Conservation (phyloP, 768 basidiomycete species). For the Mycena latifolia region DNA sequence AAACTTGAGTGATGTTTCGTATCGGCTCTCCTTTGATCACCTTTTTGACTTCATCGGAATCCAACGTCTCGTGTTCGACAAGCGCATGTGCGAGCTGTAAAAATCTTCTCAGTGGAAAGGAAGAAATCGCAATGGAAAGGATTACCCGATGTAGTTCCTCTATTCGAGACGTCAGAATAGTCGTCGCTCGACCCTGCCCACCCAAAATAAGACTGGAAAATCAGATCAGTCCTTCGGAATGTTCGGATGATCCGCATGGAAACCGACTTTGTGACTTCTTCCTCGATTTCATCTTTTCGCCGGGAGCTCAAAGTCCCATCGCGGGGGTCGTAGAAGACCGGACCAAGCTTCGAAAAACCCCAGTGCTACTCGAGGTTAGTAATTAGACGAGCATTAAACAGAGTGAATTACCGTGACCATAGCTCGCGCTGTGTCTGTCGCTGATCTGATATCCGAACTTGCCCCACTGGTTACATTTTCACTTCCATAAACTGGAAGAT, state of each 20-base stretch:
- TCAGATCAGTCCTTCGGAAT: constrained; percentile 28
- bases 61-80: constrained; percentile 95
- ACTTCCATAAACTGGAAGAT: constrained; percentile 79
- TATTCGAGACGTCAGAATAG: constrained; percentile 73
- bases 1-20: constrained; percentile 74
- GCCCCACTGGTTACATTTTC: constrained; percentile 94
- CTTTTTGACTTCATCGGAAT: constrained; percentile 85
- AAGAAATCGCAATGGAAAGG: constrained; percentile 26
- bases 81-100: constrained; percentile 88
- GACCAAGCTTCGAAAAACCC: constrained; percentile 89
- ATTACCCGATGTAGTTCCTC: constrained; percentile 82
- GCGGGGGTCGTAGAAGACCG: constrained; percentile 83
- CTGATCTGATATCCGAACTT: constrained; percentile 86
- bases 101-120: constrained; percentile 33
- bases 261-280: constrained; percentile 85
- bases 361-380: constrained; percentile 61
- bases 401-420: constrained; percentile 86
- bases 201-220: constrained; percentile 69
- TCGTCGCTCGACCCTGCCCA: constrained; percentile 75
- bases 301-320: constrained; percentile 78
- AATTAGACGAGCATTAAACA: constrained; percentile 7
- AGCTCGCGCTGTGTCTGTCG: constrained; percentile 80
- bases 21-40: constrained; percentile 89
- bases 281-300: constrained; percentile 88
- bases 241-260: constrained; percentile 6